Evolutionary conservation across 768 basidiomycete species (phyloP).

Genomic region (Cantharellus anzutake): DNA sequence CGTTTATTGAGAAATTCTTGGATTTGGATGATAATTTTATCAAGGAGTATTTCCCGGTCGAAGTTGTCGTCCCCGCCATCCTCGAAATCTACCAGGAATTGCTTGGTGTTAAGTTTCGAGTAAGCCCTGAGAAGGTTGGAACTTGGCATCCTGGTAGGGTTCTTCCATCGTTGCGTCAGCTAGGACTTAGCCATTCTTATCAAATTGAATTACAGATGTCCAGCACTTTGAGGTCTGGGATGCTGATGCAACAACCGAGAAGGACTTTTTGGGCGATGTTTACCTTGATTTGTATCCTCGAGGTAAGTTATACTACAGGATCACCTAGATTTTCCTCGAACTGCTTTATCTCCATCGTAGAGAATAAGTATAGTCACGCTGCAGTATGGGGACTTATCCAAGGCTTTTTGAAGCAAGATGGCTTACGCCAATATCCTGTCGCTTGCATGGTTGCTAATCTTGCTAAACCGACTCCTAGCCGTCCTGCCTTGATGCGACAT

Average conservation of each 20-base stretch:
- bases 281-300: slow-evolving; percentile 80
- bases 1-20: slow-evolving; percentile 44
- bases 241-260: slow-evolving; percentile 45
- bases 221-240: slow-evolving; percentile 79
- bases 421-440: slow-evolving; percentile 50
- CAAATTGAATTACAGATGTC: slow-evolving; percentile 30
- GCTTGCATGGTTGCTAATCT: slow-evolving; percentile 83
- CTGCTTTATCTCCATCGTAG: slow-evolving; percentile 18
- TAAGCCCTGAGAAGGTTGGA: slow-evolving; percentile 27
- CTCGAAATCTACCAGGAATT: slow-evolving; percentile 69
- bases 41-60: slow-evolving; percentile 81
- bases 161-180: neutral
- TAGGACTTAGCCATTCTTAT: neutral
- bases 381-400: slow-evolving; percentile 64
- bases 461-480: slow-evolving; percentile 62
- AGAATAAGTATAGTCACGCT: slow-evolving; percentile 67
- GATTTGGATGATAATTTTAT: slow-evolving; percentile 57
- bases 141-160: slow-evolving; percentile 65
- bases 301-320: slow-evolving; percentile 23
- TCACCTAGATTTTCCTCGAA: neutral
- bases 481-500: slow-evolving; percentile 39
- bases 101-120: slow-evolving; percentile 49
- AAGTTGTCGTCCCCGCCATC: slow-evolving; percentile 64
- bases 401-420: slow-evolving; percentile 35
- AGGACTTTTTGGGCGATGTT: slow-evolving; percentile 66